A percentile compares a stretch with the other conserved stretches of the same genome.
Evolutionary conservation across 768 basidiomycete species (phyloP).

Genomic region (Kwoniella sp.): DNA sequence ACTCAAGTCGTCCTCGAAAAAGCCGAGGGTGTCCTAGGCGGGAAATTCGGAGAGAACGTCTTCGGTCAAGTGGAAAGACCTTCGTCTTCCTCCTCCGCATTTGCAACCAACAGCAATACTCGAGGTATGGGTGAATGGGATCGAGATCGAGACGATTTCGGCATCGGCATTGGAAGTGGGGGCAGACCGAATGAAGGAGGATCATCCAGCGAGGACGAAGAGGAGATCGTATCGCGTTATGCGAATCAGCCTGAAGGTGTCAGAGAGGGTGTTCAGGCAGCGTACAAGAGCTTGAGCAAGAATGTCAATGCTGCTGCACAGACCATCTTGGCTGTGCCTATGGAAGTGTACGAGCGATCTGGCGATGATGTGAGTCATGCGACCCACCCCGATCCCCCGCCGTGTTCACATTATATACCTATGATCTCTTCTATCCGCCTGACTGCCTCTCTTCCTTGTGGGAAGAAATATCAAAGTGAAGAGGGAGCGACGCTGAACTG

Average conservation of each 20-base stretch:
- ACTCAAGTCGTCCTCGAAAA: constrained; percentile 97
- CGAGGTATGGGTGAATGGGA: constrained; percentile 28
- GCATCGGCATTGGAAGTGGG: not conserved
- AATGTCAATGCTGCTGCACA: constrained; percentile 94
- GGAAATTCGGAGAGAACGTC: constrained; percentile 66
- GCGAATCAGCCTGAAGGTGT: constrained; percentile 85
- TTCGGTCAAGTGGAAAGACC: constrained; percentile 68
- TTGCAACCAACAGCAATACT: too few species aligned
- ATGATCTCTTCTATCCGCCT: too few species aligned
- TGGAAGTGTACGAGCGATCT: constrained; percentile 96
- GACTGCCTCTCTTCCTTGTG: too few species aligned
- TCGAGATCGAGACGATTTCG: constrained; percentile 18
- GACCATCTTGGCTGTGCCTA: constrained; percentile 96
- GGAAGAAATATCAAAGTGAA: too few species aligned
- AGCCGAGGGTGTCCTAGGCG: constrained; percentile 86
- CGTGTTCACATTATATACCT: too few species aligned
- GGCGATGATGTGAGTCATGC: constrained; percentile 73
- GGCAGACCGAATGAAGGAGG: not conserved
- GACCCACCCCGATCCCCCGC: too few species aligned
- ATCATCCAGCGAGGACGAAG: constrained; percentile 20
- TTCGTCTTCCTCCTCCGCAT: constrained; percentile 41
- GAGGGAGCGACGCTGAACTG: too few species aligned
- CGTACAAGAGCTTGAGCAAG: constrained; percentile 81
- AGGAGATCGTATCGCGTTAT: constrained; percentile 61
- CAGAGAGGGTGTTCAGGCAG: constrained; percentile 82